phyloP scores from a whole-genome alignment of 768 basidiomycete genomes.

The Pisolithus orientalis region DNA sequence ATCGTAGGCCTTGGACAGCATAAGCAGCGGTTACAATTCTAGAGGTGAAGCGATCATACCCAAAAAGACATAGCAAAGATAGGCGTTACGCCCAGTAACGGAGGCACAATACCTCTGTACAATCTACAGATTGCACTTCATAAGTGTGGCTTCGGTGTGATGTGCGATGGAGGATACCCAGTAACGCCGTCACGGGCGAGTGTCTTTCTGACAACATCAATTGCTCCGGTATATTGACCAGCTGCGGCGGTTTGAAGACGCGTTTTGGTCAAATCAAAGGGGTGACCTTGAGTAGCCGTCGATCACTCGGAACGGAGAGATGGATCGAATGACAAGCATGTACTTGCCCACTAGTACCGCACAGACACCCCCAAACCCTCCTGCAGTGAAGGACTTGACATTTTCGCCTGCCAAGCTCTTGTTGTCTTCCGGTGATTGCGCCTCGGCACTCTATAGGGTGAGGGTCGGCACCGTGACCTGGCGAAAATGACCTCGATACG shows the following conservation, averaged over 20 bases:
- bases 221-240: conserved; percentile 83
- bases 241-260: conserved; percentile 87
- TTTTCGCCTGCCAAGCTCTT: conserved; percentile 31
- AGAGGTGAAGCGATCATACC: conserved; percentile 42
- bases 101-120: conserved; percentile 92
- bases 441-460: conserved; percentile 19
- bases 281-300: conserved; percentile 61
- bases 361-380: conserved; percentile 85
- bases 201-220: conserved; percentile 91
- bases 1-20: conserved; percentile 72
- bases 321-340: not conserved
- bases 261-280: conserved; percentile 97
- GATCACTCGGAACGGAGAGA: not conserved
- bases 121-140: conserved; percentile 40
- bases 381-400: conserved; percentile 85
- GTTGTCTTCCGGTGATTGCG: conserved; percentile 12
- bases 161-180: conserved; percentile 46
- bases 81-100: conserved; percentile 90
- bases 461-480: conserved; percentile 4
- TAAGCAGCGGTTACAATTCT: not conserved
- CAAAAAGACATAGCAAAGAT: conserved; percentile 98
- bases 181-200: conserved; percentile 84
- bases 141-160: not conserved
- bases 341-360: conserved; percentile 84
- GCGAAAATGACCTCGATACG: not conserved